Evolutionary conservation across 2,329 filamentous ascomycete species (phyloP).

Genomic region (Colletotrichum ledebouriae): DNA sequence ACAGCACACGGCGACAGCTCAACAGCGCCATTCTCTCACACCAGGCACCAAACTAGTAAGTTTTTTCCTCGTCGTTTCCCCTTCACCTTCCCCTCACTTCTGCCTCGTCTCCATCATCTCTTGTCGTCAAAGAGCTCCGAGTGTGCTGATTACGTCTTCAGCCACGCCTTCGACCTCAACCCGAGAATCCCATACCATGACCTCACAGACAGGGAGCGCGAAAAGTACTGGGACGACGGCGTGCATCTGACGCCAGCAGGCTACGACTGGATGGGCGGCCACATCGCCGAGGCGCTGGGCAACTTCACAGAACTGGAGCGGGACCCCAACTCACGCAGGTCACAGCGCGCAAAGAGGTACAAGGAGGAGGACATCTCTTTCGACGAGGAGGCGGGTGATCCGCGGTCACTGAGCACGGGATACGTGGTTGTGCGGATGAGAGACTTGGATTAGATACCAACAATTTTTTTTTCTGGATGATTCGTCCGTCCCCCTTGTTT

Average conservation of each 20-base stretch:
- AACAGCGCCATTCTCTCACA: conserved; percentile 68
- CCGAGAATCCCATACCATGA: conserved; percentile 66
- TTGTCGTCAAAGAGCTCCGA: too few species aligned
- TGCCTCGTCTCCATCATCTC: too few species aligned
- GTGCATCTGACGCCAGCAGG: conserved; percentile 70
- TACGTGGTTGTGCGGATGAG: conserved; percentile 67
- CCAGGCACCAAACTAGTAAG: conserved; percentile 66
- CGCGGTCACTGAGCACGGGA: conserved; percentile 61
- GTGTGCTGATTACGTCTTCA: conserved; percentile 46
- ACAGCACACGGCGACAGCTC: conserved; percentile 57
- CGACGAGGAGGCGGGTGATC: conserved; percentile 65
- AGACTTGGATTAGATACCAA: conserved; percentile 61
- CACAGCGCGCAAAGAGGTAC: conserved; percentile 47
- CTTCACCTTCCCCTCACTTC: too few species aligned
- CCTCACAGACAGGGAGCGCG: conserved; percentile 60
- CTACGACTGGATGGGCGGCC: conserved; percentile 73
- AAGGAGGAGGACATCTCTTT: conserved; percentile 56
- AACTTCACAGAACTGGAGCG: conserved; percentile 51
- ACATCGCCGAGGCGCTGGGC: conserved; percentile 67
- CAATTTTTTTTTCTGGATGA: conserved; percentile 24
- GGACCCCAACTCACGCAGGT: conserved; percentile 43
- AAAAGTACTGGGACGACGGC: conserved; percentile 71
- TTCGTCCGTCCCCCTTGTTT: conserved; percentile 6
- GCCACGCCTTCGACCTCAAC: conserved; percentile 69
- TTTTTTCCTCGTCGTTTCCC: conserved; percentile 31